Conservation (phyloP, 306 rosid species). For the Cucurbita ficifolia region DNA sequence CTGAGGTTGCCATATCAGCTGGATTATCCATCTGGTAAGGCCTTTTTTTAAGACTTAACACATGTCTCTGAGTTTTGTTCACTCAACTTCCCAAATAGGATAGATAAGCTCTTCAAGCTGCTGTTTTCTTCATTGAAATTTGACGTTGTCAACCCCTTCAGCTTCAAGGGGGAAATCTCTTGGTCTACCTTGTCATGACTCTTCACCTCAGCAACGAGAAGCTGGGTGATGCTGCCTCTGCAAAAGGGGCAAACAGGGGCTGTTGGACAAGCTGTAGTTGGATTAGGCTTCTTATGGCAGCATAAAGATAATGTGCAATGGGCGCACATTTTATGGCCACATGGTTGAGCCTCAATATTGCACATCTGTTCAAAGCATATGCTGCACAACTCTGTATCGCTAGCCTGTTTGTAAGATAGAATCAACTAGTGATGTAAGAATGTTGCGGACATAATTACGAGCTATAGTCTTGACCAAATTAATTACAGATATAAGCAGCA, state of each 20-base stretch:
- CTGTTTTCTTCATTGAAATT: constrained; percentile 74
- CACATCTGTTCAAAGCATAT: constrained; percentile 86
- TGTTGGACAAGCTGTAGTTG: constrained; percentile 25
- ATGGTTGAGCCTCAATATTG: constrained; percentile 72
- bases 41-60: constrained; percentile 1
- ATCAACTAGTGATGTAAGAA: not conserved
- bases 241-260: constrained; percentile 80
- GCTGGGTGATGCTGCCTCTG: constrained; percentile 46
- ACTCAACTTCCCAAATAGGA: constrained; percentile 45
- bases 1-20: not conserved
- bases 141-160: constrained; percentile 52
- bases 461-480: not conserved
- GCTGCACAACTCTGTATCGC: constrained; percentile 52
- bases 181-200: constrained; percentile 24
- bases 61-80: not conserved
- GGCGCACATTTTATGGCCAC: constrained; percentile 89
- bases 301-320: constrained; percentile 71
- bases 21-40: not conserved
- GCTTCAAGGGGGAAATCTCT: constrained; percentile 48
- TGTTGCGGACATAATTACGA: not conserved
- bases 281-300: constrained; percentile 84
- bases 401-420: constrained; percentile 23
- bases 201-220: constrained; percentile 43
- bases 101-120: constrained; percentile 68
- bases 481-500: not conserved